Evolutionary conservation across 2,329 filamentous ascomycete genomes (phyloP).

Genomic region (Amauroascus verrucosus): DNA sequence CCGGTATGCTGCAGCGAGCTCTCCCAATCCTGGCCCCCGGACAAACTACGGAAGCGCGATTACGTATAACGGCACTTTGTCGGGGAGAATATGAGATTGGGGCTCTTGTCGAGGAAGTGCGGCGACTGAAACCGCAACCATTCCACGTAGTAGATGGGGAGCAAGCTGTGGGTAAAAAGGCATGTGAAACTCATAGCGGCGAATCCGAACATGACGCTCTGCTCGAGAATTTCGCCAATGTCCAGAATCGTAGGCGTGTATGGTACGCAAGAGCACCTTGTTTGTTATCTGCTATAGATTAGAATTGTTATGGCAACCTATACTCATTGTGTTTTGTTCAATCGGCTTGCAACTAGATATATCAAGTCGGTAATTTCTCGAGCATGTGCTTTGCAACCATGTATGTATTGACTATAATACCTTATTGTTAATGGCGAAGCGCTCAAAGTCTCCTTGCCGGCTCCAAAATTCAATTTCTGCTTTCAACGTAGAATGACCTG

Average conservation of each 20-base stretch:
- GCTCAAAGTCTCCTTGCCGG: no score
- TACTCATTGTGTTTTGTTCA: no score
- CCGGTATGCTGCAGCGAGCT: constrained; percentile 67
- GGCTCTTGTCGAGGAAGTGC: constrained; percentile 71
- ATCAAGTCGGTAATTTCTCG: no score
- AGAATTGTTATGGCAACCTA: neutral
- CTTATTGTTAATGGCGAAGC: neutral
- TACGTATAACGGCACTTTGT: constrained; percentile 66
- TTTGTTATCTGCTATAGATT: constrained; percentile 22
- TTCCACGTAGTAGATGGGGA: constrained; percentile 17
- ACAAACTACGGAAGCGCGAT: constrained; percentile 48
- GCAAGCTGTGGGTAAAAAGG: neutral
- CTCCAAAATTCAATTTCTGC: no score
- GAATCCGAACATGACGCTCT: neutral
- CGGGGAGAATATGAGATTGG: constrained; percentile 73
- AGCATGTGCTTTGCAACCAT: no score
- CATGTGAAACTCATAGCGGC: neutral
- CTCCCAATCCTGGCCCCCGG: constrained; percentile 54
- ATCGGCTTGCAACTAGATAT: no score
- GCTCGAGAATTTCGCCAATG: neutral
- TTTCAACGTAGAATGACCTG: no score
- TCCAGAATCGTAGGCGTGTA: constrained; percentile 21
- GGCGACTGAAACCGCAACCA: constrained; percentile 33
- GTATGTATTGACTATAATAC: neutral
- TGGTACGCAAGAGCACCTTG: constrained; percentile 28